Evolutionary conservation across 768 basidiomycete genomes (phyloP).

Genomic region (Gloeostereum incarnatum): DNA sequence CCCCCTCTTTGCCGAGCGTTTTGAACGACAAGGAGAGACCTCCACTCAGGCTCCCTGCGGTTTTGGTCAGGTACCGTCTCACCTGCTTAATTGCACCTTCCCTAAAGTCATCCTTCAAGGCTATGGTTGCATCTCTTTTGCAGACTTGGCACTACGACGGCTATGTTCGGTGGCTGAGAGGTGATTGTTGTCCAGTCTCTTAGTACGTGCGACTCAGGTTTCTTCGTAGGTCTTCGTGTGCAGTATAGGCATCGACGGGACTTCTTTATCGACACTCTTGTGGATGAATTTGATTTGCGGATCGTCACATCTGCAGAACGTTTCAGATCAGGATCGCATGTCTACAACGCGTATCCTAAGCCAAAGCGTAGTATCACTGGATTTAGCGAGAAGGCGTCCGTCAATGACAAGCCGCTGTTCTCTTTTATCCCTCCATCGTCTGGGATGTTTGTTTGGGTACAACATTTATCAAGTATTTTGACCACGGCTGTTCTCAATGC

Average conservation of each 20-base stretch:
- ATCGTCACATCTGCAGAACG: constrained; percentile 18
- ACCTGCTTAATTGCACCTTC: not conserved
- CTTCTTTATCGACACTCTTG: constrained; percentile 53
- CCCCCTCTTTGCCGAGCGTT: constrained; percentile 64
- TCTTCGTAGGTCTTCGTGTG: constrained; percentile 30
- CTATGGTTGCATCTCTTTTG: constrained; percentile 53
- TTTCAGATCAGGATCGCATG: constrained; percentile 25
- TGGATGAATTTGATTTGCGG: constrained; percentile 52
- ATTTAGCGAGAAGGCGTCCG: constrained; percentile 29
- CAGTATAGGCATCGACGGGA: constrained; percentile 55
- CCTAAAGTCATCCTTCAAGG: constrained; percentile 16
- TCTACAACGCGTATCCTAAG: constrained; percentile 37
- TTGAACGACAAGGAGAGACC: constrained; percentile 63
- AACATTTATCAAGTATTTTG: constrained; percentile 8
- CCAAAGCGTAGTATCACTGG: constrained; percentile 9
- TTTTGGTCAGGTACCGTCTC: constrained; percentile 44
- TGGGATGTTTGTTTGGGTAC: constrained; percentile 81
- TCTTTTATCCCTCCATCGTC: constrained; percentile 68
- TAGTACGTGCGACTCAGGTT: not conserved
- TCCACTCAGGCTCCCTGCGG: constrained; percentile 66
- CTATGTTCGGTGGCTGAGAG: constrained; percentile 72
- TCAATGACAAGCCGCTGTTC: constrained; percentile 29
- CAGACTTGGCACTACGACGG: constrained; percentile 61
- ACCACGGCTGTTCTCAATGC: not conserved
- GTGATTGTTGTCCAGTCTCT: constrained; percentile 17